These are phyloP conservation scores for Aspergillus brasiliensis DNA, from an alignment of 2,329 filamentous ascomycete genomes.

Conservation along the genomic window DNA sequence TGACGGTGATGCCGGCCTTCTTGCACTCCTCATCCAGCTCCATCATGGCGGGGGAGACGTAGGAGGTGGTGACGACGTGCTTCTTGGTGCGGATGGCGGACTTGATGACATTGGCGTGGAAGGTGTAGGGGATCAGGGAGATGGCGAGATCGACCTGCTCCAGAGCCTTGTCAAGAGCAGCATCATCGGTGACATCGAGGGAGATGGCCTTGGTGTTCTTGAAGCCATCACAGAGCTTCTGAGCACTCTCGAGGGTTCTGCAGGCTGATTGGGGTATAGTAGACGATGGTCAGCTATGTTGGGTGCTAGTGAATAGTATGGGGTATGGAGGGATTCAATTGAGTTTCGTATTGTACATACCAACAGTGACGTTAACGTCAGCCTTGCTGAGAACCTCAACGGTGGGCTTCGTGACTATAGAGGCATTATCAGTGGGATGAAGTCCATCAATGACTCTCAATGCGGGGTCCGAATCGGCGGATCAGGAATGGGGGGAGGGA, in stretches of 20 bases:
- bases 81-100: slow-evolving; percentile 91
- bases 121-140: slow-evolving; percentile 86
- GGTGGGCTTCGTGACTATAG: slow-evolving; percentile 61
- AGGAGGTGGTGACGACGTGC: slow-evolving; percentile 92
- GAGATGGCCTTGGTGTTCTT: slow-evolving; percentile 74
- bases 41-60: slow-evolving; percentile 89
- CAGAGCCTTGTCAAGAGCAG: slow-evolving; percentile 78
- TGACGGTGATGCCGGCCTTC: slow-evolving; percentile 90
- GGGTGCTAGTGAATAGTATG: background rate
- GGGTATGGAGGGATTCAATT: background rate
- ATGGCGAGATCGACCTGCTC: slow-evolving; percentile 78
- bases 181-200: slow-evolving; percentile 77
- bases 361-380: slow-evolving; percentile 67
- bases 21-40: slow-evolving; percentile 82
- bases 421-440: background rate
- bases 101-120: slow-evolving; percentile 88
- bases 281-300: slow-evolving; percentile 3
- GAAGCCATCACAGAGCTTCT: slow-evolving; percentile 73
- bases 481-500: background rate
- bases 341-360: slow-evolving; percentile 44
- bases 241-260: slow-evolving; percentile 74
- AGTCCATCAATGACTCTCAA: background rate
- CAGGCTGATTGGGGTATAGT: slow-evolving; percentile 60
- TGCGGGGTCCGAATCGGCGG: slow-evolving; percentile 18
- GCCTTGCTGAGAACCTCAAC: slow-evolving; percentile 64